Base-by-base conservation (phyloP, 1,284 basidiomycete genomes). In the Rhodotorula sp. region DNA sequence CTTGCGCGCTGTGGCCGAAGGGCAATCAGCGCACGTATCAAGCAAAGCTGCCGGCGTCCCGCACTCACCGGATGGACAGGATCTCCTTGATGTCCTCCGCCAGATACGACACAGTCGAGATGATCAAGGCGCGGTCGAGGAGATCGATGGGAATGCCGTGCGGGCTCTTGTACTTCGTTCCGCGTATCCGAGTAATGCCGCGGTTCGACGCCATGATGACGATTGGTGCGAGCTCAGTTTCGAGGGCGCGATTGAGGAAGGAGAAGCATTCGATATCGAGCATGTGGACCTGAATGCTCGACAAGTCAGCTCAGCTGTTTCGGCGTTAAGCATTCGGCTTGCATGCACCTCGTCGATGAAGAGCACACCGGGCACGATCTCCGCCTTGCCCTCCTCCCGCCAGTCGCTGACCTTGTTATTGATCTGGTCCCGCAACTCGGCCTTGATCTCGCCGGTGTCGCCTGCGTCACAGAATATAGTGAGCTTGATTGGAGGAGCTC, bases 231-330 rank as follows among this genome's bases (percentile, higher is more conserved):
- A 98, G 84, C 74, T 96, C 94, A 73, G 89, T 89, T 80, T 99
- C 95, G 58, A 99, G 84, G 9, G 95, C 95, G 54, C 95, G 88
- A 81, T 99, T 99, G 72, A 99, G 84, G 86, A 95, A 99, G 13
- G 94, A 96, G 85, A 98, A 98, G 80, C 95, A 99, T 81, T 99
- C 95, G 74, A 99, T 96, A 81, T 99, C 95, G 73, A 99, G 88
- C 95, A 99, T 99, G 84, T 99, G 96, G 24, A 97, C 94, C 82
- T 97, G 92, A 80, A 93, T 93, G 93, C 83, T 94, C 93, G 24
- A 94, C 83, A 34, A 62, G 27, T 61, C 22, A 57, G 67, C 13
- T 10, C 9, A n/a, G 27, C 62, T 27, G 15, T n/a, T 17, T 56
- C 4, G 46, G 17, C 58, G 7, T 56, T n/a, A 51, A 29, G 51